These are phyloP conservation scores for Lippia alba DNA, from an alignment of 305 asterid genomes.

Conservation along the genomic window DNA sequence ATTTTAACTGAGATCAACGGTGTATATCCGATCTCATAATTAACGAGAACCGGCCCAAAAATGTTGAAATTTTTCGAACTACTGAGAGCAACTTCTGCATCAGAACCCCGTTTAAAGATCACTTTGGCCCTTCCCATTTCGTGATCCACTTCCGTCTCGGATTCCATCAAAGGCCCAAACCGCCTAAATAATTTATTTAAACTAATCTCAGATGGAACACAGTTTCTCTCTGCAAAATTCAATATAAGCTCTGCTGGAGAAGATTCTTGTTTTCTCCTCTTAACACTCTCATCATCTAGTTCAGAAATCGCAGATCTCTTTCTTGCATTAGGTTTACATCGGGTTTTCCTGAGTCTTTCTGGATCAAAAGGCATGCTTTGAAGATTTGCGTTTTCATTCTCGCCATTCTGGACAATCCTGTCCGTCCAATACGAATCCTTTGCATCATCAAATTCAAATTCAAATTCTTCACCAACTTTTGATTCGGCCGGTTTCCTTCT, in stretches of 20 bases:
- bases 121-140: conserved; percentile 79
- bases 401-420: conserved; percentile 78
- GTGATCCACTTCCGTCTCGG: conserved; percentile 84
- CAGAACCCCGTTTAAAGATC: conserved; percentile 85
- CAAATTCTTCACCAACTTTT: conserved; percentile 68
- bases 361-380: conserved; percentile 41
- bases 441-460: conserved; percentile 88
- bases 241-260: conserved; percentile 88
- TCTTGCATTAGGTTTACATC: conserved; percentile 62
- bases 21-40: conserved; percentile 78
- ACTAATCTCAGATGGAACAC: conserved; percentile 74
- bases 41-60: conserved; percentile 78
- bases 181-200: conserved; percentile 91
- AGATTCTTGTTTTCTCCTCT: conserved; percentile 58
- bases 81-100: conserved; percentile 89
- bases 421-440: conserved; percentile 96
- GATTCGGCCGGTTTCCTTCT: conserved; percentile 68
- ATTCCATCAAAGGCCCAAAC: conserved; percentile 89
- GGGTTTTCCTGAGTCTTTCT: conserved; percentile 51
- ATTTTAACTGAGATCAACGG: conserved; percentile 67
- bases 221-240: conserved; percentile 63
- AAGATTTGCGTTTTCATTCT: conserved; percentile 46
- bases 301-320: conserved; percentile 61
- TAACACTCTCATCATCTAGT: conserved; percentile 55
- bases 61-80: conserved; percentile 78